phyloP scores from a whole-genome alignment of 208 protist genomes.

The Leishmania arabica region DNA sequence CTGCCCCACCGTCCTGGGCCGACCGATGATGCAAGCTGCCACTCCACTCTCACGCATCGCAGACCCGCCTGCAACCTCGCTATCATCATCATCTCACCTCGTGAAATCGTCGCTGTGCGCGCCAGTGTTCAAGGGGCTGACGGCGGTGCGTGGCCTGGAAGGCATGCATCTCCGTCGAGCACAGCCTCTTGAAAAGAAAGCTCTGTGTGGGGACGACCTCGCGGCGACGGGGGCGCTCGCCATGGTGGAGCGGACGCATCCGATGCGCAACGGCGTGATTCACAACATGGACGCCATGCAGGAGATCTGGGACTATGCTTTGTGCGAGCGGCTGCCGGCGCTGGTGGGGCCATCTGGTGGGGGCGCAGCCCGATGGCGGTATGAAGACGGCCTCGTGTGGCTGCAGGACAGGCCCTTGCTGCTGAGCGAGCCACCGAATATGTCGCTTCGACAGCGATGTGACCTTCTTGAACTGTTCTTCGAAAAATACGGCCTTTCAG shows the following conservation, averaged over 20 bases:
- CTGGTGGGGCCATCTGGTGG: background rate
- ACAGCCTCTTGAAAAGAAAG: slow-evolving; percentile 1
- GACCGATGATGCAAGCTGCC: slow-evolving; percentile 79
- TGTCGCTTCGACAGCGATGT: slow-evolving; percentile 93
- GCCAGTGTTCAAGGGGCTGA: background rate
- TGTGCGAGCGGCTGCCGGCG: slow-evolving; percentile 42
- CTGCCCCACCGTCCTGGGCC: slow-evolving; percentile 97
- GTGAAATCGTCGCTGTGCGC: background rate
- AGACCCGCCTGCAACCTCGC: background rate
- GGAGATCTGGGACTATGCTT: slow-evolving; percentile 97
- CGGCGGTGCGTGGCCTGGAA: background rate
- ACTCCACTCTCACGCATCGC: background rate
- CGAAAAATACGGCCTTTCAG: slow-evolving; percentile 95
- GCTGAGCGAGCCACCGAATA: slow-evolving; percentile 96
- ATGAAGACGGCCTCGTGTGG: slow-evolving; percentile 13
- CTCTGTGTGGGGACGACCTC: slow-evolving; percentile 23
- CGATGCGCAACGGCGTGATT: slow-evolving; percentile 97
- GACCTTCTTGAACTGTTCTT: slow-evolving; percentile 95
- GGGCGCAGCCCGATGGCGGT: background rate
- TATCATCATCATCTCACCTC: background rate
- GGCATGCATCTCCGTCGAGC: background rate
- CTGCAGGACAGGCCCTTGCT: slow-evolving; percentile 62
- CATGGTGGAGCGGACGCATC: slow-evolving; percentile 78
- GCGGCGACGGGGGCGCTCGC: background rate
- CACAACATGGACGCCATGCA: slow-evolving; percentile 97